phyloP scores from a whole-genome alignment of 116 monocot genomes.

The Dioscorea cayenensis region DNA sequence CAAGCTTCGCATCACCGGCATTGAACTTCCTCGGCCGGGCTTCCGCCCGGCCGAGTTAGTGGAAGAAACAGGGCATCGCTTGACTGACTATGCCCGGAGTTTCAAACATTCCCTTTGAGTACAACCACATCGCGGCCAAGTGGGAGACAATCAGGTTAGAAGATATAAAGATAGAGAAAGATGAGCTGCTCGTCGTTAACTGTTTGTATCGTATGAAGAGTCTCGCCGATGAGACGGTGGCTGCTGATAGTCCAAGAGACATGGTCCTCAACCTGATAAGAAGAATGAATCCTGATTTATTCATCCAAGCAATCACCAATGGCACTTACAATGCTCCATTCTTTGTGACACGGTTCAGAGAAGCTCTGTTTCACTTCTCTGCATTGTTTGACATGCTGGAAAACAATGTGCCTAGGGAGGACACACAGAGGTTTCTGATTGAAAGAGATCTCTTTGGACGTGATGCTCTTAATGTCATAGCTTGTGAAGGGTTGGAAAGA shows the following conservation, averaged over 20 bases:
- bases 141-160: constrained; percentile 53
- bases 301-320: constrained; percentile 54
- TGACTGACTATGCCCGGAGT: constrained; percentile 45
- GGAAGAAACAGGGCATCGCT: constrained; percentile 63
- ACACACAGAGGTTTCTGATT: constrained; percentile 56
- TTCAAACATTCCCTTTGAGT: constrained; percentile 69
- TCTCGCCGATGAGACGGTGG: constrained; percentile 66
- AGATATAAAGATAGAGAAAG: constrained; percentile 42
- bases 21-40: constrained; percentile 60
- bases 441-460: constrained; percentile 62
- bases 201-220: constrained; percentile 41
- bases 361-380: constrained; percentile 78
- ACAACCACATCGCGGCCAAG: constrained; percentile 48
- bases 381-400: constrained; percentile 86
- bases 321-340: constrained; percentile 74
- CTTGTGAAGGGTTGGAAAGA: constrained; percentile 69
- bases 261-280: constrained; percentile 44
- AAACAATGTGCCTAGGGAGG: constrained; percentile 47
- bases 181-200: constrained; percentile 65
- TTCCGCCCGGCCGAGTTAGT: constrained; percentile 65
- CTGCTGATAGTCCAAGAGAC: constrained; percentile 54
- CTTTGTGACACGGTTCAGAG: constrained; percentile 76
- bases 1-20: constrained; percentile 61
- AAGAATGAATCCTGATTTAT: constrained; percentile 47
- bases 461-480: constrained; percentile 62